These are phyloP conservation scores for Fusarium liriodendri DNA, from an alignment of 2,329 filamentous ascomycete genomes.

Conservation along the genomic window DNA sequence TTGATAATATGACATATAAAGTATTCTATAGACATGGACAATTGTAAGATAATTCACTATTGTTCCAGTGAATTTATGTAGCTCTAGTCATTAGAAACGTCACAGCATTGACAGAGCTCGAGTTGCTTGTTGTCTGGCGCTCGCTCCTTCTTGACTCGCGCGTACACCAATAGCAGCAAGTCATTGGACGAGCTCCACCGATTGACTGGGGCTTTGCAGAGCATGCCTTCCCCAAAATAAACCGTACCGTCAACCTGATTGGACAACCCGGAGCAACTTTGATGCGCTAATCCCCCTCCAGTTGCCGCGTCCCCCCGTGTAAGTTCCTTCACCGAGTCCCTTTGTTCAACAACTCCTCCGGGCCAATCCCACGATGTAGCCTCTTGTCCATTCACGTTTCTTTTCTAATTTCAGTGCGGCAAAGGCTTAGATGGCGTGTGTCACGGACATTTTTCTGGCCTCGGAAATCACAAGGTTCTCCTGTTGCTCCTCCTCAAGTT, in stretches of 20 bases:
- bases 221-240: background rate
- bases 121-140: background rate
- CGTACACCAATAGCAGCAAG: background rate
- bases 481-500: constrained; percentile 14
- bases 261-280: constrained; percentile 29
- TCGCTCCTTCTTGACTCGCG: background rate
- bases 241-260: constrained; percentile 4
- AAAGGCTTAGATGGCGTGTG: constrained; percentile 19
- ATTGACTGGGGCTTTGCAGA: background rate
- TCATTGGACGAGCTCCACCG: background rate
- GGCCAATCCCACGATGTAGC: constrained; percentile 25
- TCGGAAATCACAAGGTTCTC: constrained; percentile 25
- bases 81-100: too few relatives aligned
- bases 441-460: constrained; percentile 6
- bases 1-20: background rate
- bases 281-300: constrained; percentile 14
- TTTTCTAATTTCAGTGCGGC: background rate
- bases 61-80: too few relatives aligned
- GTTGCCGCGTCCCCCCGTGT: constrained; percentile 14
- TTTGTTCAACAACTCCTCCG: constrained; percentile 26
- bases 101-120: background rate
- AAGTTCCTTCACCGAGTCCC: constrained; percentile 35
- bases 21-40: too few relatives aligned
- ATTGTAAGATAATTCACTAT: too few relatives aligned
- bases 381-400: constrained; percentile 19